Conservation (phyloP, 2,329 filamentous ascomycete genomes). For the Colletotrichum navitas region DNA sequence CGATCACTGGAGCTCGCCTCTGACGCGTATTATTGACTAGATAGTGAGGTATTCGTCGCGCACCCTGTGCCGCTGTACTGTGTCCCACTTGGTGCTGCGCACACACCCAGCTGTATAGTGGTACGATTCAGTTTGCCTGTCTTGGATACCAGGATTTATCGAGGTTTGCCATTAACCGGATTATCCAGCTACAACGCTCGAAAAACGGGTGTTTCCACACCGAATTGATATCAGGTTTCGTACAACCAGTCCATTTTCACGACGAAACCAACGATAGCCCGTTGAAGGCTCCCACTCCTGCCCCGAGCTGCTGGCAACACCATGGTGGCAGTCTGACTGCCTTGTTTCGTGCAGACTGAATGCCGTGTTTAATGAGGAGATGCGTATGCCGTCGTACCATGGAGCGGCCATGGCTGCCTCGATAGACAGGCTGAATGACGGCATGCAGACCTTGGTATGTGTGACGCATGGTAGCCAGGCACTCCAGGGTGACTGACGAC, state of each 20-base stretch:
- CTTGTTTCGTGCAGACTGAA: neutral
- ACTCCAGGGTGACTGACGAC: neutral
- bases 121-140: neutral
- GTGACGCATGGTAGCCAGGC: neutral
- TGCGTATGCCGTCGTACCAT: neutral
- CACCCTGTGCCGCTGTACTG: constrained; percentile 1
- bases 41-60: neutral
- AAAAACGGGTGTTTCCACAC: neutral
- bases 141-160: neutral
- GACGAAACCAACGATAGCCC: neutral
- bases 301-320: neutral
- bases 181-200: too few species aligned
- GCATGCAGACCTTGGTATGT: constrained; percentile 4
- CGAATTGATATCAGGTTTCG: neutral
- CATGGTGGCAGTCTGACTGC: neutral
- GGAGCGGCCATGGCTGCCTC: constrained; percentile 9
- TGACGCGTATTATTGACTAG: constrained; percentile 2
- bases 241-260: neutral
- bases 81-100: neutral
- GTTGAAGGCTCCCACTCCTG: neutral
- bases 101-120: neutral
- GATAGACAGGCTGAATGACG: neutral
- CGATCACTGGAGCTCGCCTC: neutral
- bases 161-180: neutral
- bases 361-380: constrained; percentile 2